Evolutionary conservation across 2,329 filamentous ascomycete species (phyloP), one percentile per base, ranked within the genome.

Genomic region (Xylariaceae sp.): DNA sequence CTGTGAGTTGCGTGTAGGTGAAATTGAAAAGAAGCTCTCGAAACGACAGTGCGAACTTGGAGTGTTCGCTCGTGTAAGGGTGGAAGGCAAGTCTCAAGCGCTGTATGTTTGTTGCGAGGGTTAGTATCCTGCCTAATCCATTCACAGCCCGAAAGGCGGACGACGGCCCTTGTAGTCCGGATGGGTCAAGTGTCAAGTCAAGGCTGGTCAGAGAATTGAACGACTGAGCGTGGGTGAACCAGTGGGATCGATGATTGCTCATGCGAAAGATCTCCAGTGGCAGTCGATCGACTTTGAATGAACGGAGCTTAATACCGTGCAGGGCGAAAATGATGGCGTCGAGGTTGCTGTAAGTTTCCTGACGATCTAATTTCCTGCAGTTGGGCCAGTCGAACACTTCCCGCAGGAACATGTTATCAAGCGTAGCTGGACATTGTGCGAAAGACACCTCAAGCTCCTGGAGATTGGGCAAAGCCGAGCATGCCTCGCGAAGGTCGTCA

Each of bases 261-360:
- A 67, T 47, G 43, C 68, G 66, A 53, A 75, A 71, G 14, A 73
- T 59, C 52, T 74, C 71, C 40, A 75, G 64, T 7, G 72, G 73
- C 44, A 75, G 64, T 11, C 71, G 68, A 57, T 75, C 72, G 47
- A 75, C 63, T 43, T 68, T 63, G 49, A 75, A 67, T 5, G 69
- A 68, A 11, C 60, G 55, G 39, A 75, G 62, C 17, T 59, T 60
- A 31, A 67, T 55, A 31, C 69, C 68, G 36, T 70, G 65, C 45
- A 70, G 51, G 30, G 70, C 69, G 32, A 66, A 66, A 36, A 71
- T 65, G 51, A 73, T 66, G 48, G 68, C 63, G 52, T 71, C 67
- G 39, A 73, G 58, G 51, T 71, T 69, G 56, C 68, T 67, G 57
- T 67, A 68, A 15, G 69, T 70, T 51, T 64, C 61, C 31, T 57